Conservation (phyloP, 2,329 filamentous ascomycete species). For the Ampelomyces quisqualis region DNA sequence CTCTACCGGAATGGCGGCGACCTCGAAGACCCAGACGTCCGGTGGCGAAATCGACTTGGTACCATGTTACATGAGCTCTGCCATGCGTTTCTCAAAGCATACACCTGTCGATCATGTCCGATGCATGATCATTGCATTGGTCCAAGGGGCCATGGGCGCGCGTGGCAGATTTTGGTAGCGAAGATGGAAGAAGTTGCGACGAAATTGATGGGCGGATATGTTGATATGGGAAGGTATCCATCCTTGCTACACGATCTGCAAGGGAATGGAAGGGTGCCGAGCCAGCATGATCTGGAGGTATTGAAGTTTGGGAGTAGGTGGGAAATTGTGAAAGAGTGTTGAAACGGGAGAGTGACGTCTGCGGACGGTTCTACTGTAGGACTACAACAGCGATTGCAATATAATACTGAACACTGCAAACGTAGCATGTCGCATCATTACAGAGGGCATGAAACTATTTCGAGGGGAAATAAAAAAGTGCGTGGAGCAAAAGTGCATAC, state of each 20-base stretch:
- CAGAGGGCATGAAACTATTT: no score
- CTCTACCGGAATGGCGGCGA: slow-evolving; percentile 10
- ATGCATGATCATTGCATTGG: slow-evolving; percentile 9
- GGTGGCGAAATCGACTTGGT: slow-evolving; percentile 8
- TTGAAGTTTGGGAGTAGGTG: slow-evolving; percentile 1
- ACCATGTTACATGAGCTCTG: slow-evolving; percentile 22
- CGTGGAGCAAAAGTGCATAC: no score
- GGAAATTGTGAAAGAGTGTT: no score
- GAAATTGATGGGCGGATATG: slow-evolving; percentile 11
- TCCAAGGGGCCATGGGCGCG: slow-evolving; percentile 16
- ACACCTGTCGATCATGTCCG: slow-evolving; percentile 14
- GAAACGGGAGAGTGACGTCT: no score
- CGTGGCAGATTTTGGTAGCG: slow-evolving; percentile 19
- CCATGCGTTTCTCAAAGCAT: slow-evolving; percentile 19
- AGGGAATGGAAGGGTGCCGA: slow-evolving; percentile 9
- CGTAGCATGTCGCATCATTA: no score
- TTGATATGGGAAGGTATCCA: slow-evolving; percentile 17
- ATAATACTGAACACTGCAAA: no score
- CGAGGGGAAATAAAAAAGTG: no score
- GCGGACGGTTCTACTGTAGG: no score
- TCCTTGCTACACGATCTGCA: slow-evolving; percentile 15
- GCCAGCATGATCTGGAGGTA: slow-evolving; percentile 16
- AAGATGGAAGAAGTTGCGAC: slow-evolving; percentile 20
- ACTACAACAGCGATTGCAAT: no score
- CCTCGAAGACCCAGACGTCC: slow-evolving; percentile 1